Percentiles rank a stretch among this genome's conserved stretches.
phyloP scores from a whole-genome alignment of 306 rosid genomes.

The Benincasa hispida region DNA sequence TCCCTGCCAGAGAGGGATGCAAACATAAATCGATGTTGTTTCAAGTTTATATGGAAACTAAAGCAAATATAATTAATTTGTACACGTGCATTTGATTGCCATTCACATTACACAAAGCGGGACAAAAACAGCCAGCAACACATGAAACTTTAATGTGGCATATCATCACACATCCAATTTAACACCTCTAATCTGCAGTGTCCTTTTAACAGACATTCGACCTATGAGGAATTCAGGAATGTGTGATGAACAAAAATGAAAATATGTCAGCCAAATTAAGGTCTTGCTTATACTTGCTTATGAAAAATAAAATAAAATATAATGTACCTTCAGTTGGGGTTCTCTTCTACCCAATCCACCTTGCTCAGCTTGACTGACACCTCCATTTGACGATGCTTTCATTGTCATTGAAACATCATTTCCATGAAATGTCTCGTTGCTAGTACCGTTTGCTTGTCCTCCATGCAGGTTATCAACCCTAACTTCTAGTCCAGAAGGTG shows the following conservation, averaged over 20 bases:
- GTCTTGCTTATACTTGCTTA: not conserved
- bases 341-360: conserved; percentile 24
- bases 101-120: not conserved
- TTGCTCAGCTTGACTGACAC: conserved; percentile 15
- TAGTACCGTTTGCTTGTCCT: conserved; percentile 20
- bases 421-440: conserved; percentile 11
- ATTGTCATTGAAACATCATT: conserved; percentile 7
- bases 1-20: conserved; percentile 28
- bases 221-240: not conserved
- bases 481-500: conserved; percentile 20
- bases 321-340: conserved; percentile 38
- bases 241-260: not conserved
- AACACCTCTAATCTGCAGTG: not conserved
- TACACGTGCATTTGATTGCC: not conserved
- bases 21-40: not conserved
- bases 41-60: conserved; percentile 2
- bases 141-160: not conserved
- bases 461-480: conserved; percentile 27
- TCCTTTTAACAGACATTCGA: no score
- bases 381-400: conserved; percentile 14
- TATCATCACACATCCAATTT: not conserved
- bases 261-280: not conserved
- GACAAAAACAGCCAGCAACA: not conserved
- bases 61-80: not conserved
- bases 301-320: not conserved